Conservation (phyloP, 2,329 filamentous ascomycete species). For the Ophiosphaerella korrae region DNA sequence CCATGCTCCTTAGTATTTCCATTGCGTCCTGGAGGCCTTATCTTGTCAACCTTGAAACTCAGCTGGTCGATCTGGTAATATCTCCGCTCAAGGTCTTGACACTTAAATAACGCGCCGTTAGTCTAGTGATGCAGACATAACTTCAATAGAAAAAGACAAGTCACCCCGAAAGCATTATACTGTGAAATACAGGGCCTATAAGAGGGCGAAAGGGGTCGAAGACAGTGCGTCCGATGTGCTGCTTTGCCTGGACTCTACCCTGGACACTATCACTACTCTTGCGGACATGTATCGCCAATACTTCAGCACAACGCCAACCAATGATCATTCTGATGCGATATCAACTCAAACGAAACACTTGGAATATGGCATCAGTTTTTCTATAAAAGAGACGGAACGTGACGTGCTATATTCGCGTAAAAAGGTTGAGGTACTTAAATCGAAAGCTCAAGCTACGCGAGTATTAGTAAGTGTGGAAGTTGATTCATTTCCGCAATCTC, state of each 20-base stretch:
- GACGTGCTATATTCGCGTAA: too few relatives aligned
- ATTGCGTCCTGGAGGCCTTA: constrained; percentile 27
- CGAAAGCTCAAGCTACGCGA: too few relatives aligned
- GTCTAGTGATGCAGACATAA: constrained; percentile 20
- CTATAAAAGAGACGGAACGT: too few relatives aligned
- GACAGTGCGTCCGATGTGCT: constrained; percentile 22
- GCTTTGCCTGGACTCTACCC: constrained; percentile 25
- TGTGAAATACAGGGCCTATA: constrained; percentile 22
- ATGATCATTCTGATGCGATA: too few relatives aligned
- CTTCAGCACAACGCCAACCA: background rate
- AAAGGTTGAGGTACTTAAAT: too few relatives aligned
- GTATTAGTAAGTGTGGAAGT: too few relatives aligned
- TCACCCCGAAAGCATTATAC: constrained; percentile 7
- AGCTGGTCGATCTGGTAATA: background rate
- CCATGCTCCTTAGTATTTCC: constrained; percentile 23
- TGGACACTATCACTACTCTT: constrained; percentile 21
- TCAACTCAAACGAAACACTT: too few relatives aligned
- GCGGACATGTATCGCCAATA: constrained; percentile 20
- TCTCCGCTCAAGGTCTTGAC: too few relatives aligned
- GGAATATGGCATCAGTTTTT: too few relatives aligned
- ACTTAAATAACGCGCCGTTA: background rate
- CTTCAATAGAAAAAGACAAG: constrained; percentile 10
- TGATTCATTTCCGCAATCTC: too few relatives aligned
- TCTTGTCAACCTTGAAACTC: background rate
- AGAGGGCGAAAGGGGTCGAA: constrained; percentile 26